A percentile compares a stretch with the other conserved stretches of the same genome.
These are phyloP conservation scores for Acanthamoeba polyphaga DNA, from an alignment of 208 protist genomes.

Conservation along the genomic window DNA sequence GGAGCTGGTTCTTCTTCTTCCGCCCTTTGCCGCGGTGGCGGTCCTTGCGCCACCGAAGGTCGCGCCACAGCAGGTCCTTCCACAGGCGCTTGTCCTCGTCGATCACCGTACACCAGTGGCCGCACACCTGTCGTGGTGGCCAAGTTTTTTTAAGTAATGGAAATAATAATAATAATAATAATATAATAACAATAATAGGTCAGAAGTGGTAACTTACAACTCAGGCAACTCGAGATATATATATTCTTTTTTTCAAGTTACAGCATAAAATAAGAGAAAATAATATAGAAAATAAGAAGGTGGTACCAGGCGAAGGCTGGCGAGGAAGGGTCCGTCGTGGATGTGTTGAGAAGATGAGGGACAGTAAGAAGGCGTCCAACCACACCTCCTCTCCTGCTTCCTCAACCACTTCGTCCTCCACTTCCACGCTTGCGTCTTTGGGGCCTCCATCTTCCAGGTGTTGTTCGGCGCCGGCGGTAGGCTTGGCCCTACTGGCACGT, in stretches of 20 bases:
- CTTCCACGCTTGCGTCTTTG: background rate
- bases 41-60: slow-evolving; percentile 5
- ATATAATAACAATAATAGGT: no score
- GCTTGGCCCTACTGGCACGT: no score
- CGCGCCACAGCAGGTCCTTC: background rate
- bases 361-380: background rate
- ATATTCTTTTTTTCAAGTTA: no score
- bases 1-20: background rate
- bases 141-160: no score
- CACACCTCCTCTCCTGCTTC: background rate
- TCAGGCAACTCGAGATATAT: no score
- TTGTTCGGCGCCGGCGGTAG: no score
- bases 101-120: background rate
- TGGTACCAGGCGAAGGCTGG: background rate
- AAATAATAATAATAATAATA: no score
- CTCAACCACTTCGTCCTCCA: background rate
- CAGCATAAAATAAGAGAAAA: no score
- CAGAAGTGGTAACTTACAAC: no score
- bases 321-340: background rate
- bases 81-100: slow-evolving; percentile 42
- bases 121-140: background rate
- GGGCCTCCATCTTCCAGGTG: no score
- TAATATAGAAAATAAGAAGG: no score
- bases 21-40: background rate
- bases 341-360: background rate